Evolutionary conservation across 1,284 basidiomycete genomes (phyloP).

Genomic region (Puccinia polysora): DNA sequence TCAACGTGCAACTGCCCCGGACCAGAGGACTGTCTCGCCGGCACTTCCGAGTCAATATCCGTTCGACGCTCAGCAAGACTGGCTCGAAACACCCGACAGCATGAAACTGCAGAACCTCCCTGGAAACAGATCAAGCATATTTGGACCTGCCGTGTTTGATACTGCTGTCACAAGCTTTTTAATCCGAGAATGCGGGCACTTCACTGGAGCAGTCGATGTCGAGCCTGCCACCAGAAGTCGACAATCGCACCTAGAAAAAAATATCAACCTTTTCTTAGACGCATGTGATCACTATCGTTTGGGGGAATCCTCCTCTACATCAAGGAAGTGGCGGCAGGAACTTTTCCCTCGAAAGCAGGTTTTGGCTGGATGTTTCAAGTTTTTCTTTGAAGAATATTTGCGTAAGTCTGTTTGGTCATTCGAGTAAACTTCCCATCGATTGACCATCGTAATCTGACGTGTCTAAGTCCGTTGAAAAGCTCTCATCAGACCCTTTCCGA

Average conservation of each 20-base stretch:
- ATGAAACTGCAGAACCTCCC: slow-evolving; percentile 17
- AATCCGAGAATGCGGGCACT: slow-evolving; percentile 7
- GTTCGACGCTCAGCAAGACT: slow-evolving; percentile 22
- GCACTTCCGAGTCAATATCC: slow-evolving; percentile 23
- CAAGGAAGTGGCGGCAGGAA: slow-evolving; percentile 34
- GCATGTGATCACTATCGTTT: slow-evolving; percentile 38
- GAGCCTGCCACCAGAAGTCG: slow-evolving; percentile 11
- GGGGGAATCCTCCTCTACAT: neutral
- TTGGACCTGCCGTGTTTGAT: slow-evolving; percentile 12
- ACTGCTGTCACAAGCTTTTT: slow-evolving; percentile 25
- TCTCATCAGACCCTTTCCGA: slow-evolving; percentile 1
- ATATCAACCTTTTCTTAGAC: slow-evolving; percentile 25
- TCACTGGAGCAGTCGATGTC: slow-evolving; percentile 2
- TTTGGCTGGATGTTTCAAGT: slow-evolving; percentile 26
- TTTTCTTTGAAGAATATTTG: slow-evolving; percentile 40
- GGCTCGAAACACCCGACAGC: slow-evolving; percentile 12
- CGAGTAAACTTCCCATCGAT: neutral
- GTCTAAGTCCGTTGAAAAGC: slow-evolving; percentile 1
- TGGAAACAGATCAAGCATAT: neutral
- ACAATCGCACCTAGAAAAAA: slow-evolving; percentile 28
- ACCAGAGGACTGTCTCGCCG: neutral
- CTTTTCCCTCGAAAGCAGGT: slow-evolving; percentile 15
- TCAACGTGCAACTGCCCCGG: neutral
- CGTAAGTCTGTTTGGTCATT: slow-evolving; percentile 7
- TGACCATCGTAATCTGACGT: neutral